These are phyloP conservation scores for Vaccinium macrocarpon DNA, from an alignment of 148 eudicot species.

Conservation along the genomic window DNA sequence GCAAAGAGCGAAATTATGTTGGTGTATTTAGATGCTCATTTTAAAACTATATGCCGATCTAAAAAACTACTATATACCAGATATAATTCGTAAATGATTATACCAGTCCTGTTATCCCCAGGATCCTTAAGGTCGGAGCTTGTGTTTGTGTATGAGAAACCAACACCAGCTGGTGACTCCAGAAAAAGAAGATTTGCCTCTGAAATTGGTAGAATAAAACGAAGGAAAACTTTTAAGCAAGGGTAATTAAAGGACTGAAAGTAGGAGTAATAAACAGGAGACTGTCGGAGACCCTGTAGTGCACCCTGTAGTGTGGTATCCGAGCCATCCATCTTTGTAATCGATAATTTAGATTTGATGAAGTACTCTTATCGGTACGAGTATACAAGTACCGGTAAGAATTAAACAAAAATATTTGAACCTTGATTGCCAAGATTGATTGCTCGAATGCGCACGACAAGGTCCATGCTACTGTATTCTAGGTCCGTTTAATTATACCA, in stretches of 20 bases:
- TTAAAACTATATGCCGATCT: background rate
- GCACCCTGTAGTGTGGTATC: no score
- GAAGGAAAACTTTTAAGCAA: background rate
- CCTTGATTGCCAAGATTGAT: no score
- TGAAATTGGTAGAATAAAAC: slow-evolving; percentile 9
- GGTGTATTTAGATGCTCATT: no score
- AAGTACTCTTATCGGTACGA: no score
- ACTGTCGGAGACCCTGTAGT: background rate
- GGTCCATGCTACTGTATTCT: no score
- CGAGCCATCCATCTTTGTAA: no score
- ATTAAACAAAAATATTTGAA: no score
- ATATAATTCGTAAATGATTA: background rate
- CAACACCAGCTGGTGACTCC: slow-evolving; percentile 64
- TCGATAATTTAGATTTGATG: no score
- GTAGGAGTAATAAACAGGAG: background rate
- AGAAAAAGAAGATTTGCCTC: slow-evolving; percentile 54
- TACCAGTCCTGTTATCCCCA: slow-evolving; percentile 52
- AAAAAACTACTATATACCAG: background rate
- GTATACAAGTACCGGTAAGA: no score
- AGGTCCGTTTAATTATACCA: no score
- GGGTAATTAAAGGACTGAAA: background rate
- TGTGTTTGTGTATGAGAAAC: slow-evolving; percentile 51
- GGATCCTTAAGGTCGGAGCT: slow-evolving; percentile 36
- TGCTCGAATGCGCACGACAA: no score
- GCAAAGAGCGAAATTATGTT: background rate